Evolutionary conservation across 2,329 filamentous ascomycete genomes (phyloP).

Genomic region (Alternaria ventricosa): DNA sequence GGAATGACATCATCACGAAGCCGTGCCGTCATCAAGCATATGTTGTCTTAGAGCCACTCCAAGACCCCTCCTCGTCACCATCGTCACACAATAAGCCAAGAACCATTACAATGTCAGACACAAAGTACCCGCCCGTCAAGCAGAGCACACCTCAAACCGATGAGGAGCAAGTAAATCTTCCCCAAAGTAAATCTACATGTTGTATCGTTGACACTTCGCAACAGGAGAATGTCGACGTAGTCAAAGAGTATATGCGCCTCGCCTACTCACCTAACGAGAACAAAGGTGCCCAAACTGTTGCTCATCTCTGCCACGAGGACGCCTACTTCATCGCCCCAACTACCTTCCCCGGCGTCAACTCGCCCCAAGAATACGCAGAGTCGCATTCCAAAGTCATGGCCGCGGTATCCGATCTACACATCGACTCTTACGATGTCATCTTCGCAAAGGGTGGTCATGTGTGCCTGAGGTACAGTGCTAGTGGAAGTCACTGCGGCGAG

Average conservation of each 20-base stretch:
- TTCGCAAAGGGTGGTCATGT: constrained; percentile 48
- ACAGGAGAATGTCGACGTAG: constrained; percentile 41
- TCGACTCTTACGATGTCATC: constrained; percentile 45
- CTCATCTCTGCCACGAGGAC: constrained; percentile 43
- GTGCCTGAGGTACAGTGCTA: constrained; percentile 47
- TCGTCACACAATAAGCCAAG: neutral
- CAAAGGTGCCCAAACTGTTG: constrained; percentile 41
- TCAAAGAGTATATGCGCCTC: constrained; percentile 49
- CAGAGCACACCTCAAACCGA: constrained; percentile 12
- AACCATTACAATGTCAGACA: constrained; percentile 7
- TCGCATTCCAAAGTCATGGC: constrained; percentile 48
- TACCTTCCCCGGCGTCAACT: constrained; percentile 48
- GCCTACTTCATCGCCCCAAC: constrained; percentile 46
- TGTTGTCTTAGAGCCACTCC: neutral
- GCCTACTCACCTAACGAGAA: constrained; percentile 48
- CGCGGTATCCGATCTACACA: constrained; percentile 44
- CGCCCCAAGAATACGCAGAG: constrained; percentile 48
- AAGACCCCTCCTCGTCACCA: neutral
- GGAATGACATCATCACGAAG: constrained; percentile 13
- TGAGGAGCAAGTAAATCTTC: constrained; percentile 9
- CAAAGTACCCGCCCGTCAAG: constrained; percentile 9
- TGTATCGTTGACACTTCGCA: neutral
- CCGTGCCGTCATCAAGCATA: neutral
- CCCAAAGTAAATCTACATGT: no score
- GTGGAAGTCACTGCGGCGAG: constrained; percentile 46